These are phyloP conservation scores for Penstemon barbatus DNA, from an alignment of 257 asterid species.

Conservation along the genomic window DNA sequence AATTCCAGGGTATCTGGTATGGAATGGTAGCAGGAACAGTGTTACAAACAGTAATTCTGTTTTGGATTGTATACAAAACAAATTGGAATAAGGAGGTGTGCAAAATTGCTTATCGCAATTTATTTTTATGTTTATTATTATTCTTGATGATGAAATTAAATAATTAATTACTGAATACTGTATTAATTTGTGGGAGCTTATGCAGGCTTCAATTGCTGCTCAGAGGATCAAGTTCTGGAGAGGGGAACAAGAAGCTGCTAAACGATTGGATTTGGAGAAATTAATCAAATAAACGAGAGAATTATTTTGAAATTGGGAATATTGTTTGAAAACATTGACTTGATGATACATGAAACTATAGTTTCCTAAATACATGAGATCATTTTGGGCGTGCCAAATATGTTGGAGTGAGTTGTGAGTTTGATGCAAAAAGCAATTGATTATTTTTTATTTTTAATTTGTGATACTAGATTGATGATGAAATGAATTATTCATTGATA, in stretches of 20 bases:
- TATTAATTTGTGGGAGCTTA: not conserved
- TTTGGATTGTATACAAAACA: constrained; percentile 51
- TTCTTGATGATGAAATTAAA: not conserved
- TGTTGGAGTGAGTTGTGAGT: too few species aligned
- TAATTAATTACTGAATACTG: not conserved
- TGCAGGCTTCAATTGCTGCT: constrained; percentile 59
- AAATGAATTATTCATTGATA: too few species aligned
- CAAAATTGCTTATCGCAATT: not conserved
- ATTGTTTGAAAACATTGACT: too few species aligned
- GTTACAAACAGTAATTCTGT: constrained; percentile 47
- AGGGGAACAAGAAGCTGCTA: constrained; percentile 34
- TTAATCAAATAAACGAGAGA: not conserved
- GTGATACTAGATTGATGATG: too few species aligned
- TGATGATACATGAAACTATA: too few species aligned
- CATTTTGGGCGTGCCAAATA: too few species aligned
- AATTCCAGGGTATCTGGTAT: constrained; percentile 64
- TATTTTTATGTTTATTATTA: not conserved
- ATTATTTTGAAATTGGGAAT: not conserved
- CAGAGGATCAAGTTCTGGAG: constrained; percentile 63
- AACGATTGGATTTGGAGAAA: constrained; percentile 25
- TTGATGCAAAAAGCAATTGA: too few species aligned
- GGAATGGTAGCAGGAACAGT: constrained; percentile 66
- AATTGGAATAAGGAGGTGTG: constrained; percentile 73
- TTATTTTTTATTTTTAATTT: too few species aligned
- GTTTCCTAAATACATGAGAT: too few species aligned